phyloP scores from a whole-genome alignment of 108 stramenopile species.

The Cylindrotheca fusiformis region DNA sequence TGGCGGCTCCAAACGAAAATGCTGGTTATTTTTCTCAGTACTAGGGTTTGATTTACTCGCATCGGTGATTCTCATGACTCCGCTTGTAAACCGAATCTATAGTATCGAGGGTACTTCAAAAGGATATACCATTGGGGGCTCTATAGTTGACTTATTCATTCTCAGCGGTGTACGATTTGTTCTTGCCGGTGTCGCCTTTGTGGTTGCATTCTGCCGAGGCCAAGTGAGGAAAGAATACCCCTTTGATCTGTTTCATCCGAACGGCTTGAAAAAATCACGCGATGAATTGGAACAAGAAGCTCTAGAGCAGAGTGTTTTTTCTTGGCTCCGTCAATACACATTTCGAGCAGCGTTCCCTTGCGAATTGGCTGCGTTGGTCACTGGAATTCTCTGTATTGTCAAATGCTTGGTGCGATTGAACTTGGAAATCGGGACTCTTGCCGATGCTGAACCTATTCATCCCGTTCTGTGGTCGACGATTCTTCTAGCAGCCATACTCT shows the following conservation, averaged over 20 bases:
- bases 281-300: constrained; percentile 63
- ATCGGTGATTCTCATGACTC: constrained; percentile 28
- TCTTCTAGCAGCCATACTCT: constrained; percentile 25
- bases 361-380: constrained; percentile 29
- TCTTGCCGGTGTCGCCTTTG: constrained; percentile 13
- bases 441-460: constrained; percentile 37
- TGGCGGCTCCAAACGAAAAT: neutral
- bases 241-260: constrained; percentile 39
- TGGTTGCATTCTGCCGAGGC: constrained; percentile 12
- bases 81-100: constrained; percentile 11
- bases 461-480: constrained; percentile 46
- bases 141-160: constrained; percentile 36
- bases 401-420: constrained; percentile 54
- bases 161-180: constrained; percentile 19
- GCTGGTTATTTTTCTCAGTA: constrained; percentile 6
- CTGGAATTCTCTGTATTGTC: constrained; percentile 29
- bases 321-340: constrained; percentile 34
- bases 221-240: constrained; percentile 25
- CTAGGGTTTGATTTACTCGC: constrained; percentile 22
- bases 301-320: constrained; percentile 41
- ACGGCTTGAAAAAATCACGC: constrained; percentile 48
- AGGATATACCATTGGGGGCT: constrained; percentile 16
- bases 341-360: constrained; percentile 32
- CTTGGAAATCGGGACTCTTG: constrained; percentile 37
- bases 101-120: neutral